Base-by-base conservation (phyloP, 345 rosid species). In the Excoecaria cochinchinensis region DNA sequence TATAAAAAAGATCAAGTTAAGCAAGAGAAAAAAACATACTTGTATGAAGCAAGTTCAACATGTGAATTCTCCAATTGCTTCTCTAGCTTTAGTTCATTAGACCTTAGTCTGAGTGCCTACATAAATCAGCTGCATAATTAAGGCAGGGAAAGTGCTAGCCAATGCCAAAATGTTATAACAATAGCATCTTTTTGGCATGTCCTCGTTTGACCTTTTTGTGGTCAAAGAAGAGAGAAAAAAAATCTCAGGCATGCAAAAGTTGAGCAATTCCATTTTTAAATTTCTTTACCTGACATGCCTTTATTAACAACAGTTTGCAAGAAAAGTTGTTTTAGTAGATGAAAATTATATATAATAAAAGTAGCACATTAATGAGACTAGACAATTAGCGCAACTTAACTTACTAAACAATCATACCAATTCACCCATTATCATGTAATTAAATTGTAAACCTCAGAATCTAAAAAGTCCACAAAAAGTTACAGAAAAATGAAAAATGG, bases 41-140 rank as follows among this genome's bases (percentile, higher is more conserved):
- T 93, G 89, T 75, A 86, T 16, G 89, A 82, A 76, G 88, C 80
- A 70, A 93, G 80, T 78, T 96, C 97, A 63, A 87, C 84, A 71
- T 89, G 91, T 62, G 92, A 86, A 66, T 86, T 88, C 84, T 90
- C 97, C 84, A 96, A 81, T 78, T 89, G 90, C 85, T 95, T 90
- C 87, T 90, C 98, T 86, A 96, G 87, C 90, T 90, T 96, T 66
- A 96, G 89, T 86, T 96, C 98, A 76, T 79, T 93, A 48, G 98
- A 96, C 81, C 99, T 86, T 69, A 96, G 86, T 84, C 94, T 89
- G 78, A 93, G 97, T 76, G 98, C 97, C 99, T 93, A 74, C 79
- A 81, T 36, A 70, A 74, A 64, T 78, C 44, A 77, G 15, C 68
- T 69, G 62, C 64, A 68, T 17, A 44, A 55, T 51, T 55, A 60